Evolutionary conservation across 2,329 filamentous ascomycete genomes (phyloP).

Genomic region (Onygenales sp.): DNA sequence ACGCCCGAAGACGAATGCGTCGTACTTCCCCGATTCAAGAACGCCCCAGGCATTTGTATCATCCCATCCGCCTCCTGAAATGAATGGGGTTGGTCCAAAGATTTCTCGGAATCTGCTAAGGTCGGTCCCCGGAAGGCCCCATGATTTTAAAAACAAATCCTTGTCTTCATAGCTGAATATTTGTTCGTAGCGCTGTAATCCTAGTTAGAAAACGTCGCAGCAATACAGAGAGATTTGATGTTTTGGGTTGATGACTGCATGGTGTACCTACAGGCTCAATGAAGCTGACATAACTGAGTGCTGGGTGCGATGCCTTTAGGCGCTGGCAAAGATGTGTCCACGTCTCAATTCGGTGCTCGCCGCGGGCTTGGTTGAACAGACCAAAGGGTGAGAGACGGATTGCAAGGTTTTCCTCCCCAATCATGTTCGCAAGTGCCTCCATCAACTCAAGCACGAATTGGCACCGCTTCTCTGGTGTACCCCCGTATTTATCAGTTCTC

Average conservation of each 20-base stretch:
- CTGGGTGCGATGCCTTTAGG: slow-evolving; percentile 36
- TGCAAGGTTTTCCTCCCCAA: slow-evolving; percentile 38
- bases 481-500: slow-evolving; percentile 43
- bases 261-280: slow-evolving; percentile 37
- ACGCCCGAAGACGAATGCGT: slow-evolving; percentile 39
- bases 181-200: slow-evolving; percentile 39
- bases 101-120: slow-evolving; percentile 42
- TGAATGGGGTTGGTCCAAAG: slow-evolving; percentile 44
- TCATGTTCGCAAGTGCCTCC: slow-evolving; percentile 30
- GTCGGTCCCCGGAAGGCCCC: slow-evolving; percentile 38
- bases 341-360: slow-evolving; percentile 44
- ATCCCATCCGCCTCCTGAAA: slow-evolving; percentile 47
- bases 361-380: slow-evolving; percentile 43
- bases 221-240: neutral
- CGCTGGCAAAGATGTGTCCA: slow-evolving; percentile 42
- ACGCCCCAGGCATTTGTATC: slow-evolving; percentile 42
- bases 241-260: neutral
- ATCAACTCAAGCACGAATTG: slow-evolving; percentile 50
- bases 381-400: slow-evolving; percentile 42
- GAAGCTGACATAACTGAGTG: slow-evolving; percentile 46
- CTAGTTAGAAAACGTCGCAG: neutral
- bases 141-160: slow-evolving; percentile 38
- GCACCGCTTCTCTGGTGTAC: slow-evolving; percentile 42
- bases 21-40: slow-evolving; percentile 38
- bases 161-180: slow-evolving; percentile 42